Percentiles rank a stretch among this genome's conserved stretches.
These are phyloP conservation scores for Crotalaria pallida DNA, from an alignment of 306 rosid species.

Conservation along the genomic window DNA sequence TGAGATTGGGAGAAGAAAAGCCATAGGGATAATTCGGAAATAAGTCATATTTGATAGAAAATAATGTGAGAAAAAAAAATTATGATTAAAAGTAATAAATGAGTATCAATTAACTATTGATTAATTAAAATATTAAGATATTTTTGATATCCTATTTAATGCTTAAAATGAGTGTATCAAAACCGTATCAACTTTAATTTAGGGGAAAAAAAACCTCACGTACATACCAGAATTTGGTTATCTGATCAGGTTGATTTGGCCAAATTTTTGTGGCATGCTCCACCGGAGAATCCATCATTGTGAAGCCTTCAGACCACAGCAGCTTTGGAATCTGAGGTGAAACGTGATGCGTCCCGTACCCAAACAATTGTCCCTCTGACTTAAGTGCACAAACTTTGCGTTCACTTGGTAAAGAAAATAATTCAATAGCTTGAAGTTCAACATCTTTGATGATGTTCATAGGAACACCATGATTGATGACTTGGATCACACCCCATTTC, in stretches of 20 bases:
- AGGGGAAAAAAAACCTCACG: too few species aligned
- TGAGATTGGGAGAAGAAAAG: too few species aligned
- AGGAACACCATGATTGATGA: constrained; percentile 42
- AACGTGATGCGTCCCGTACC: constrained; percentile 42
- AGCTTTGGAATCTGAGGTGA: constrained; percentile 9
- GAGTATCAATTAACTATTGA: too few species aligned
- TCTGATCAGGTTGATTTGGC: constrained; percentile 26
- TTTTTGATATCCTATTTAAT: too few species aligned
- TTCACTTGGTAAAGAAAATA: constrained; percentile 34
- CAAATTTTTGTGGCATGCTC: constrained; percentile 46
- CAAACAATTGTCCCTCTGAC: constrained; percentile 17
- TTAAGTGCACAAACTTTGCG: constrained; percentile 35
- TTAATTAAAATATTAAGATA: too few species aligned
- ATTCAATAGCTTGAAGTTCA: constrained; percentile 8
- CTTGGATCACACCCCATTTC: constrained; percentile 43
- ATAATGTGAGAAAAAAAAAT: too few species aligned
- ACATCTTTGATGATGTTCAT: neutral
- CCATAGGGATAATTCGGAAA: too few species aligned
- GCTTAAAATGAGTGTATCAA: too few species aligned
- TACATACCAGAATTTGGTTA: constrained; percentile 40
- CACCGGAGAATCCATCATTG: constrained; percentile 30
- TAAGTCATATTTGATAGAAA: too few species aligned
- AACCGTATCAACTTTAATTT: too few species aligned
- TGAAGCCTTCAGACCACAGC: constrained; percentile 51
- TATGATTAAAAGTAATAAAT: too few species aligned